Evolutionary conservation across 306 rosid species (phyloP), one percentile per base, ranked within the genome.

Genomic region (Senna siamea): DNA sequence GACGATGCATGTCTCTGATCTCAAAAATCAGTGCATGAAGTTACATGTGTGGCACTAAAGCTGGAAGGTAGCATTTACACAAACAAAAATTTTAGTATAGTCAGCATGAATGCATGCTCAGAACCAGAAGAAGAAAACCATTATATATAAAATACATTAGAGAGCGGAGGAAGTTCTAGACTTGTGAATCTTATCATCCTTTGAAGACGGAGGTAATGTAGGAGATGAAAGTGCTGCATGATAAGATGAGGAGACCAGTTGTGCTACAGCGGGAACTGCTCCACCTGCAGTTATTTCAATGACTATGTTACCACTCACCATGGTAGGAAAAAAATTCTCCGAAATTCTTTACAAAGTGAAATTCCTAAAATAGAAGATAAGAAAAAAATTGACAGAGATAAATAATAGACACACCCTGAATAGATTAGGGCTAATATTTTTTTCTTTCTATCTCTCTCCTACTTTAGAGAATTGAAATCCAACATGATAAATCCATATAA

Each of bases 221-320:
- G 82, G 76, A 22, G 88, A 66, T 52, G 92, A 80, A 65, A 65
- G 54, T 6, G 77, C 82, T 0, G 92, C 85, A 26, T 83, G 85
- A 79, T 91, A 91, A 41, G 93, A 85, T 7, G 93, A 85, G 65
- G 97, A 82, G 74, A 80, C 80, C 41, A 91, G 90, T 60, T 91
- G 93, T 11, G 90, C 81, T 22, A 75, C 17, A 20, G 93, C 87
- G 44, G 97, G 93, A 82, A 87, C 69, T 2, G 88, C 88, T 18
- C 97, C 97, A 50, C 93, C 92, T 87, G 88, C 66, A 81, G 23
- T 61, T 52, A 58, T 67, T 78, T 70, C 41, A 46, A 9, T 26
- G 43, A 46, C 53, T 66, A 54, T 53, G 28, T 77, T 12, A 75
- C 12, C 37, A 43, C 51, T 46, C 51, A 57, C 32, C 58, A 8